Conservation (phyloP, 2,329 filamentous ascomycete species). For the Exophiala viscosa region DNA sequence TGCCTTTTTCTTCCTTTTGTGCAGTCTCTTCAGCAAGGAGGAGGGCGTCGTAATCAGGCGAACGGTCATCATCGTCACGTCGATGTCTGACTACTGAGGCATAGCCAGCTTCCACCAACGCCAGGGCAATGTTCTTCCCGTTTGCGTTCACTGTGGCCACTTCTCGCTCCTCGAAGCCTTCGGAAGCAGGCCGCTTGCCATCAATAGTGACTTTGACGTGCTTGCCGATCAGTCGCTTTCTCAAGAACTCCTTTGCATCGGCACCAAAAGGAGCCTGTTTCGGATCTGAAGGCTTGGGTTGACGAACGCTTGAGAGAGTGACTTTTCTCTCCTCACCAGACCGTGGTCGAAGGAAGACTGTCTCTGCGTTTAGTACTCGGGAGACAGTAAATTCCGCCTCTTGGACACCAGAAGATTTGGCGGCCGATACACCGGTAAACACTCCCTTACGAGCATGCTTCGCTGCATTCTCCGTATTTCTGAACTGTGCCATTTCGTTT, state of each 20-base stretch:
- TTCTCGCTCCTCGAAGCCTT: slow-evolving; percentile 90
- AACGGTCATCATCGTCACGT: slow-evolving; percentile 89
- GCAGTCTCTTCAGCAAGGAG: slow-evolving; percentile 53
- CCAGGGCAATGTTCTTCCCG: slow-evolving; percentile 80
- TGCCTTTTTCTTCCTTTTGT: slow-evolving; percentile 84
- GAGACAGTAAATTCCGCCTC: slow-evolving; percentile 78
- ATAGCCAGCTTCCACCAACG: slow-evolving; percentile 88
- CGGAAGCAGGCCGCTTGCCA: slow-evolving; percentile 81
- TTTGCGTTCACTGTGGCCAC: slow-evolving; percentile 83
- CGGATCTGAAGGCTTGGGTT: slow-evolving; percentile 82
- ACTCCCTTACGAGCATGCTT: slow-evolving; percentile 72
- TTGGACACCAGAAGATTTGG: slow-evolving; percentile 57
- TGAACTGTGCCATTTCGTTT: slow-evolving; percentile 76
- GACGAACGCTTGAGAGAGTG: slow-evolving; percentile 86
- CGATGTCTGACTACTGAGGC: slow-evolving; percentile 91
- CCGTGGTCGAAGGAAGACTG: slow-evolving; percentile 81
- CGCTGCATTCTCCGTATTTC: slow-evolving; percentile 81
- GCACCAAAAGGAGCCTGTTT: slow-evolving; percentile 84
- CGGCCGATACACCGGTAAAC: slow-evolving; percentile 73
- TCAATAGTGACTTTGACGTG: slow-evolving; percentile 86
- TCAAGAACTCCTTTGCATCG: slow-evolving; percentile 92
- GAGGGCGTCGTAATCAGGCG: slow-evolving; percentile 77
- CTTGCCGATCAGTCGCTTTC: slow-evolving; percentile 93
- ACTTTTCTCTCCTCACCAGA: slow-evolving; percentile 81
- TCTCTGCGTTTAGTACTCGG: slow-evolving; percentile 84